These are phyloP conservation scores for Colletotrichum liaoningense DNA, from an alignment of 2,329 filamentous ascomycete genomes.

Conservation along the genomic window DNA sequence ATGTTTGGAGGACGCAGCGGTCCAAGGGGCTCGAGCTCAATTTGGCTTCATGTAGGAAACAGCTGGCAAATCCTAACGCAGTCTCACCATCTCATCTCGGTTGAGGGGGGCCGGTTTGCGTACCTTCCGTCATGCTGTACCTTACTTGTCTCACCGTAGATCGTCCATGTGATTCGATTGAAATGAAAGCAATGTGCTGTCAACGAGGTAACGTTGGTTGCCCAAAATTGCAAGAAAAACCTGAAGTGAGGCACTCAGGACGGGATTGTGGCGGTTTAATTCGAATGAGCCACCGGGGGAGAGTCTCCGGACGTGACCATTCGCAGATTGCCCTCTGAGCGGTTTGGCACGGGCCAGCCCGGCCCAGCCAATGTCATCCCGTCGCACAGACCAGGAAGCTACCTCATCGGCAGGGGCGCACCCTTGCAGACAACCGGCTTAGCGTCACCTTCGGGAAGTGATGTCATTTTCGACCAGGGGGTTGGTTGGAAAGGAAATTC, in stretches of 20 bases:
- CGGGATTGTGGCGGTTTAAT: too few species aligned
- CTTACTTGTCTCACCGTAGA: neutral
- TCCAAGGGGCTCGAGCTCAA: slow-evolving; percentile 1
- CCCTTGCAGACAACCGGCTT: neutral
- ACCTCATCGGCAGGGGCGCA: slow-evolving; percentile 9
- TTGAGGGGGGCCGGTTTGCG: neutral
- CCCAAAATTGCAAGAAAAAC: neutral
- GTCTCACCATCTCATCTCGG: neutral
- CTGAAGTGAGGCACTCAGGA: neutral
- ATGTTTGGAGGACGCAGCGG: neutral
- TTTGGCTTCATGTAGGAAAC: neutral
- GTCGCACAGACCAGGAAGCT: slow-evolving; percentile 19
- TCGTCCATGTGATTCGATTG: neutral
- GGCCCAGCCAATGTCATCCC: slow-evolving; percentile 24
- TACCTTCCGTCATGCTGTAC: slow-evolving; percentile 10
- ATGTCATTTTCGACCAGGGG: slow-evolving; percentile 28
- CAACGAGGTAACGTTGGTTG: neutral
- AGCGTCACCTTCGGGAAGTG: slow-evolving; percentile 14
- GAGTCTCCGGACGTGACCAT: slow-evolving; percentile 31
- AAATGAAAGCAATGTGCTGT: neutral
- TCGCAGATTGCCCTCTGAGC: neutral
- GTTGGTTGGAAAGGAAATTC: neutral
- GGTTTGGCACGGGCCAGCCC: slow-evolving; percentile 16
- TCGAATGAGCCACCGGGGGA: slow-evolving; percentile 6
- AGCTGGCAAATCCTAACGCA: neutral